These are phyloP conservation scores for Nicotiana tomentosiformis DNA, from an alignment of 257 asterid species.

Conservation along the genomic window DNA sequence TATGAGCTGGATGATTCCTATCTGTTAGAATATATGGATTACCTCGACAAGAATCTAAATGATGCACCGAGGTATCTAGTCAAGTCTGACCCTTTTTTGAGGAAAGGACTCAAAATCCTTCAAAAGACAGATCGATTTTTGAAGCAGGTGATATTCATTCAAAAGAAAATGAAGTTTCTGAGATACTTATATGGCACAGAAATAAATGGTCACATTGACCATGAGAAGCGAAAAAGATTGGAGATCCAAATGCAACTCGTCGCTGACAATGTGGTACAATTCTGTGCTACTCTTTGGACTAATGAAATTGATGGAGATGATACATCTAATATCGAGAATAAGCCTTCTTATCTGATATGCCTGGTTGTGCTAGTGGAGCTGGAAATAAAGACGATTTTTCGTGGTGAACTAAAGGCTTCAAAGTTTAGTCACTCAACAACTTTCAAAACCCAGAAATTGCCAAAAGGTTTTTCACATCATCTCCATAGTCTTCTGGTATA, in stretches of 20 bases:
- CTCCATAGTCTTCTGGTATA: neutral
- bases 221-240: neutral
- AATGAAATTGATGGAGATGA: neutral
- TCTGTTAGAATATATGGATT: neutral
- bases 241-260: neutral
- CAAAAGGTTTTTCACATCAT: neutral
- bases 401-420: neutral
- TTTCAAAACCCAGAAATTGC: neutral
- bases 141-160: neutral
- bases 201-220: neutral
- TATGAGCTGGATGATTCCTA: neutral
- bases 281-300: neutral
- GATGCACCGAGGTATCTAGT: neutral
- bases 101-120: accelerated
- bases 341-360: neutral
- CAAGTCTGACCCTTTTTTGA: too few relatives aligned
- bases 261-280: neutral
- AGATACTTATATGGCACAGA: neutral
- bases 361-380: neutral
- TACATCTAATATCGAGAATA: neutral
- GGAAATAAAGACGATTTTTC: neutral
- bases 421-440: neutral
- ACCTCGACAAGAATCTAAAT: neutral
- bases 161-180: neutral
- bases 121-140: neutral